Evolutionary conservation across 345 rosid genomes (phyloP).

Genomic region (Barbarea vulgaris): DNA sequence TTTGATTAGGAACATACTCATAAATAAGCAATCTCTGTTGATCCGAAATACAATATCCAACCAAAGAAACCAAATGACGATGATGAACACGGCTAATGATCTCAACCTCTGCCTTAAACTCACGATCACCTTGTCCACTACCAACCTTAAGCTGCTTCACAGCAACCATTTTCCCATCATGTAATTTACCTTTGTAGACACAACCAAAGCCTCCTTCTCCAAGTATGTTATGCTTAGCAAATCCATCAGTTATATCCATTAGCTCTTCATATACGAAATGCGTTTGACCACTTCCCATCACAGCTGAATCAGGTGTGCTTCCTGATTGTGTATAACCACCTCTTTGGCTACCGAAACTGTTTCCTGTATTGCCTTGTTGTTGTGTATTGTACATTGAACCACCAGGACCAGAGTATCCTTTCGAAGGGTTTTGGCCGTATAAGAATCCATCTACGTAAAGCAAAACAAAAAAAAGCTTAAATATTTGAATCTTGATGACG

Average conservation of each 20-base stretch:
- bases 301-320: conserved; percentile 53
- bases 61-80: conserved; percentile 89
- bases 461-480: background rate
- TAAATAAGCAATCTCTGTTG: conserved; percentile 73
- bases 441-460: conserved; percentile 55
- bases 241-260: conserved; percentile 83
- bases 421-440: conserved; percentile 47
- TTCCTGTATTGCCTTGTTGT: conserved; percentile 39
- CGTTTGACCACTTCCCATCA: conserved; percentile 54
- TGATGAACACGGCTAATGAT: conserved; percentile 96
- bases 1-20: conserved; percentile 87
- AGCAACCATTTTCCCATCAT: conserved; percentile 68
- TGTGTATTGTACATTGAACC: conserved; percentile 49
- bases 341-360: conserved; percentile 56
- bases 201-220: conserved; percentile 99
- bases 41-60: conserved; percentile 77
- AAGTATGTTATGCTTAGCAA: conserved; percentile 64
- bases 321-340: conserved; percentile 39
- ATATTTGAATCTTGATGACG: background rate
- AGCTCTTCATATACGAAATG: conserved; percentile 72
- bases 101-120: conserved; percentile 94
- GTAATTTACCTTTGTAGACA: conserved; percentile 65
- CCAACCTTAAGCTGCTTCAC: conserved; percentile 95
- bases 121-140: conserved; percentile 97
- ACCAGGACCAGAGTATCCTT: conserved; percentile 44